Conservation (phyloP, 768 basidiomycete species). For the Baorangia bicolor region DNA sequence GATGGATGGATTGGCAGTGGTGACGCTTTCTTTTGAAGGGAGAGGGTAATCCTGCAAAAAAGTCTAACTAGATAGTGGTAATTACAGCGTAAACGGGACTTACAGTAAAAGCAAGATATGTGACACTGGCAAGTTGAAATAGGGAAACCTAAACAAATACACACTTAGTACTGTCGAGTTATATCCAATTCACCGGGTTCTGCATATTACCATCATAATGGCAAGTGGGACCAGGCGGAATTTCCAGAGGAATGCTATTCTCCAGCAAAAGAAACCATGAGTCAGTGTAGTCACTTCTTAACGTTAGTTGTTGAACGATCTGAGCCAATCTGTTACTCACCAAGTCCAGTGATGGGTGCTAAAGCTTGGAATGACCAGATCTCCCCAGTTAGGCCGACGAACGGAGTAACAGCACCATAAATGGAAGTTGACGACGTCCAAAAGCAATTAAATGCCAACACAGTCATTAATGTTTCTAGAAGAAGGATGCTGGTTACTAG, state of each 20-base stretch:
- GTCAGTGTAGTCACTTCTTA: constrained; percentile 13
- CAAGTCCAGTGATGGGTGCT: constrained; percentile 12
- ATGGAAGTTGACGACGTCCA: not conserved
- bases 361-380: not conserved
- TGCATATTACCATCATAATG: constrained; percentile 17
- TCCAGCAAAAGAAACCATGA: constrained; percentile 26
- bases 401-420: too few relatives aligned
- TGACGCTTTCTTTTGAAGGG: not conserved
- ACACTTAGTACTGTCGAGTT: not conserved
- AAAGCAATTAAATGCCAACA: constrained; percentile 12
- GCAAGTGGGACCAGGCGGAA: not conserved
- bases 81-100: not conserved
- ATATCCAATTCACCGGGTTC: not conserved
- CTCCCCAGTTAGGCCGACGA: too few relatives aligned
- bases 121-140: constrained; percentile 21
- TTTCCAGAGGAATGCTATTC: constrained; percentile 11
- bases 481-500: constrained; percentile 13
- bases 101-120: not conserved
- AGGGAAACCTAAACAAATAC: constrained; percentile 17
- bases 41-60: not conserved
- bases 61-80: not conserved
- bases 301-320: not conserved
- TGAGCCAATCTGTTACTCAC: constrained; percentile 1
- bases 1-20: too few relatives aligned
- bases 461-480: constrained; percentile 18